phyloP scores from a whole-genome alignment of 352 stramenopile species.

The Pythium dissotocum region DNA sequence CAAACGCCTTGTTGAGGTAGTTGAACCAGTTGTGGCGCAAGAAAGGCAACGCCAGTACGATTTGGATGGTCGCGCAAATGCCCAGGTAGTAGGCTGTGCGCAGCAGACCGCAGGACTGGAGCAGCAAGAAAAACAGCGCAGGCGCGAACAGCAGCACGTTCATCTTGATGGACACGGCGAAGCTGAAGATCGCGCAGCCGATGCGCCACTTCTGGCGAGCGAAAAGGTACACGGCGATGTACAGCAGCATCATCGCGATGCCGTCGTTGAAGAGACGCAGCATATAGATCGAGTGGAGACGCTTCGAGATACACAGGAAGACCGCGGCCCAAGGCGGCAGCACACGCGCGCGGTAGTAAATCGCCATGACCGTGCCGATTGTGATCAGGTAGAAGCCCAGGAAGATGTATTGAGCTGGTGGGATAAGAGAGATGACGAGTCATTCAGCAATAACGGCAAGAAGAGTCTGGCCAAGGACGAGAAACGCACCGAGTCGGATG shows the following conservation, averaged over 20 bases:
- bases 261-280: slow-evolving; percentile 99
- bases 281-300: slow-evolving; percentile 98
- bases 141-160: slow-evolving; percentile 98
- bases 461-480: not conserved
- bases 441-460: not conserved
- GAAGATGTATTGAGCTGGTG: slow-evolving; percentile 93
- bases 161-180: slow-evolving; percentile 99
- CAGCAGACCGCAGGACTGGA: slow-evolving; percentile 88
- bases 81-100: slow-evolving; percentile 84
- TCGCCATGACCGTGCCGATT: slow-evolving; percentile 84
- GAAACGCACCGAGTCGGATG: slow-evolving; percentile 53
- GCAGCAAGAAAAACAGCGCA: slow-evolving; percentile 94
- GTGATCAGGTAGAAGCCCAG: slow-evolving; percentile 93
- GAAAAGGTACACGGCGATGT: slow-evolving; percentile 91
- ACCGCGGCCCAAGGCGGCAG: slow-evolving; percentile 88
- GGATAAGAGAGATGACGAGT: not conserved
- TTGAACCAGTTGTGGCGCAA: slow-evolving; percentile 92
- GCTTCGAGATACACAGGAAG: slow-evolving; percentile 93
- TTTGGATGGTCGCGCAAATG: slow-evolving; percentile 91
- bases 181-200: slow-evolving; percentile 94
- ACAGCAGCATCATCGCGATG: slow-evolving; percentile 95
- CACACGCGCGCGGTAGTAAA: slow-evolving; percentile 83
- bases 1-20: slow-evolving; percentile 97
- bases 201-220: slow-evolving; percentile 80
- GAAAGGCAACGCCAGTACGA: slow-evolving; percentile 94